phyloP scores from a whole-genome alignment of 1,139 yeast genomes.

The Geotrichum macrosporum region DNA sequence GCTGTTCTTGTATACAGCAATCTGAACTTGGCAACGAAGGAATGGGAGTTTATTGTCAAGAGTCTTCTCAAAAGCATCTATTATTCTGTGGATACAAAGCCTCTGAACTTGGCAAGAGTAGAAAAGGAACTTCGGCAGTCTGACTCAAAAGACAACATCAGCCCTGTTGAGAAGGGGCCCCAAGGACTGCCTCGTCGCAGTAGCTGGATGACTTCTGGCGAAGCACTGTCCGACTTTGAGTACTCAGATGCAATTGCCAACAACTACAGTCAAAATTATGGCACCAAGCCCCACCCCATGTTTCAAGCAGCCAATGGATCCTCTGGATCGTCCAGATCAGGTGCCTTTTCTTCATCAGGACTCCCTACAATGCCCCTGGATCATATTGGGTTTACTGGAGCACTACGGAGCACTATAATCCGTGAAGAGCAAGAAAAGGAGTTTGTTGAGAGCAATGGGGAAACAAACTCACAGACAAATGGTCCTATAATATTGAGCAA shows the following conservation, averaged over 20 bases:
- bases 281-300: background rate
- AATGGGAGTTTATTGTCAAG: slow-evolving; percentile 31
- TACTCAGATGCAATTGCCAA: slow-evolving; percentile 27
- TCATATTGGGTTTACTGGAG: slow-evolving; percentile 36
- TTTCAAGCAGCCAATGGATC: slow-evolving; percentile 18
- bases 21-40: slow-evolving; percentile 24
- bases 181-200: too few relatives aligned
- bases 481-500: too few relatives aligned
- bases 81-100: slow-evolving; percentile 31
- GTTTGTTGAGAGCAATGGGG: slow-evolving; percentile 4
- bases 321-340: slow-evolving; percentile 20
- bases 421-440: slow-evolving; percentile 2
- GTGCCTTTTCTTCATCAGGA: slow-evolving; percentile 18
- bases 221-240: slow-evolving; percentile 29
- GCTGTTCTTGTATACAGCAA: slow-evolving; percentile 24
- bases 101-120: slow-evolving; percentile 28
- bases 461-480: background rate
- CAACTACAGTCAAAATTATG: background rate
- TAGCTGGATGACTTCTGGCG: slow-evolving; percentile 27
- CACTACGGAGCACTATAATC: slow-evolving; percentile 31
- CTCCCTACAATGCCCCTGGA: too few relatives aligned
- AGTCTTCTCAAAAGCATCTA: slow-evolving; percentile 31
- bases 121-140: too few relatives aligned
- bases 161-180: background rate
- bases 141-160: background rate